Conservation (phyloP, 225 moss, liverwort and hornwort genomes). For the Sphagnum tenellum region DNA sequence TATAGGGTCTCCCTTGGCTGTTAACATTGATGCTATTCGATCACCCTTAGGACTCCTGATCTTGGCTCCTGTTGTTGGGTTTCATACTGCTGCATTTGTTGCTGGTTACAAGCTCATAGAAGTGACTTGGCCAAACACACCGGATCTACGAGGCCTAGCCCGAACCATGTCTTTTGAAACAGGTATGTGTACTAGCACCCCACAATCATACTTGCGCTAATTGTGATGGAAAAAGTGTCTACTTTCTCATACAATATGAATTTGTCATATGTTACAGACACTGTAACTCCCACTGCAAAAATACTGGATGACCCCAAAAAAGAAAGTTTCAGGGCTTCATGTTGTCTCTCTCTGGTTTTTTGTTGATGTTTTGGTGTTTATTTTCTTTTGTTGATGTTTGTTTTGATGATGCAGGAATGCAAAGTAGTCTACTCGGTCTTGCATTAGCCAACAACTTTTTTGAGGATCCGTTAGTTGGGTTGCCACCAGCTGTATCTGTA, state of each 20-base stretch:
- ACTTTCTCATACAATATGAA: too few species aligned
- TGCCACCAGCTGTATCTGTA: slow-evolving; percentile 88
- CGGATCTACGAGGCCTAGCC: slow-evolving; percentile 60
- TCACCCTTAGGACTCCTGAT: slow-evolving; percentile 70
- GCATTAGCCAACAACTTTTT: slow-evolving; percentile 84
- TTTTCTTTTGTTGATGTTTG: neutral
- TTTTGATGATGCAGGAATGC: slow-evolving; percentile 64
- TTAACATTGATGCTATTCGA: slow-evolving; percentile 62
- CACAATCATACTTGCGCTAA: neutral
- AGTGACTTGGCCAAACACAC: slow-evolving; percentile 33
- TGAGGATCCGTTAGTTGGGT: slow-evolving; percentile 63
- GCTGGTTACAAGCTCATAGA: slow-evolving; percentile 58
- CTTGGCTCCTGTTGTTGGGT: slow-evolving; percentile 52
- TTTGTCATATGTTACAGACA: too few species aligned
- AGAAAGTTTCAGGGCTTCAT: too few species aligned
- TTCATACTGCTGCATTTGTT: slow-evolving; percentile 67
- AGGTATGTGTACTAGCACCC: slow-evolving; percentile 24
- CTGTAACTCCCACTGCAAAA: too few species aligned
- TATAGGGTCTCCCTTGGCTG: slow-evolving; percentile 70
- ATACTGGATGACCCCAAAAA: too few species aligned
- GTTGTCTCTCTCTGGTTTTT: too few species aligned
- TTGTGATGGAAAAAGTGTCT: too few species aligned
- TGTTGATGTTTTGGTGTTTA: neutral
- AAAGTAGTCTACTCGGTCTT: slow-evolving; percentile 77
- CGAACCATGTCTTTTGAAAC: slow-evolving; percentile 84